Evolutionary conservation across 371 early-diverging fungal genomes (phyloP).

Genomic region (Circinella minor): DNA sequence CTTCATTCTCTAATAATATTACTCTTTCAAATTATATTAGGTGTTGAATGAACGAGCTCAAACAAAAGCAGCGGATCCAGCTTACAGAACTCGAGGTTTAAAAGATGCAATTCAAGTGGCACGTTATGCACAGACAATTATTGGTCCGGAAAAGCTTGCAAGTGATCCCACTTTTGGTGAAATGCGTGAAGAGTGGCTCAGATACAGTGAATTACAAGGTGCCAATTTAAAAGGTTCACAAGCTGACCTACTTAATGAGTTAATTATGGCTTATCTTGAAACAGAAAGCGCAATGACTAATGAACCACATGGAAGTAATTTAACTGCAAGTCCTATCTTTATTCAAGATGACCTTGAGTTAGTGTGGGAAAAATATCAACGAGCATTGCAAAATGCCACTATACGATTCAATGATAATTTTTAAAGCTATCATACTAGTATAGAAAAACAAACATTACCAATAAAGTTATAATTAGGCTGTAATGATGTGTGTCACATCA

Average conservation of each 20-base stretch:
- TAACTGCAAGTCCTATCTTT: no score
- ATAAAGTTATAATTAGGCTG: no score
- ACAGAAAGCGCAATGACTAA: constrained; percentile 18
- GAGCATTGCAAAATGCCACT: not conserved
- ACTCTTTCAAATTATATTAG: not conserved
- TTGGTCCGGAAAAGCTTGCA: constrained; percentile 35
- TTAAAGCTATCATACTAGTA: not conserved
- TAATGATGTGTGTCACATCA: no score
- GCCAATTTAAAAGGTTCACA: constrained; percentile 28
- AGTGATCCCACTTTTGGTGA: constrained; percentile 27
- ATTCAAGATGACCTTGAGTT: not conserved
- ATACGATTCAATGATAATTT: not conserved
- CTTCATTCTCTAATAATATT: no score
- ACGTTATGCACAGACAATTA: constrained; percentile 38
- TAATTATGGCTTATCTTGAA: constrained; percentile 47
- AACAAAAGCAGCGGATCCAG: constrained; percentile 32
- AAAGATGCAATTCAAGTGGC: constrained; percentile 45
- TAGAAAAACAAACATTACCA: not conserved
- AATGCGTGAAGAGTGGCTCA: constrained; percentile 42
- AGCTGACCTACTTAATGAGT: constrained; percentile 34
- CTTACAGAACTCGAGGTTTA: constrained; percentile 42
- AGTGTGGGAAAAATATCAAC: constrained; percentile 1
- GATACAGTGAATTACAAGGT: constrained; percentile 34
- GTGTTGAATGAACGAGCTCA: constrained; percentile 18
- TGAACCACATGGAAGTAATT: not conserved